A percentile compares a stretch with the other conserved stretches of the same genome.
phyloP scores from a whole-genome alignment of 108 stramenopile genomes.

The Cyclotella kingstonii region DNA sequence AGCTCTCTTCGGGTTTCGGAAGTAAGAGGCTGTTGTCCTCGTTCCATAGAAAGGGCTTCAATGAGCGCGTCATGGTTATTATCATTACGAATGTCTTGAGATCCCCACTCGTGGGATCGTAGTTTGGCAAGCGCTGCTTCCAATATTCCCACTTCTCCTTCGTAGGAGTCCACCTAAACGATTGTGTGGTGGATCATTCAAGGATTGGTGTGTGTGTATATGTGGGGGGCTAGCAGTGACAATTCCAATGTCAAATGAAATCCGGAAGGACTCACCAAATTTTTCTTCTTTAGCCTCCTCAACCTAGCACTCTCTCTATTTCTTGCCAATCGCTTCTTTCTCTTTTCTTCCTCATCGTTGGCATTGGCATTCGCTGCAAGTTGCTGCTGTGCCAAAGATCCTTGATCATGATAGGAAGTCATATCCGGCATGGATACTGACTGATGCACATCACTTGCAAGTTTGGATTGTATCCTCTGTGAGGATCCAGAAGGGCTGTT shows the following conservation, averaged over 20 bases:
- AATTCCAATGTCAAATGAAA: slow-evolving; percentile 1
- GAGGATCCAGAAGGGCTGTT: background rate
- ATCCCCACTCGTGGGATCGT: slow-evolving; percentile 65
- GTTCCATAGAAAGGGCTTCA: slow-evolving; percentile 87
- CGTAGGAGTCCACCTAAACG: slow-evolving; percentile 71
- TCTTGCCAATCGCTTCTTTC: slow-evolving; percentile 80
- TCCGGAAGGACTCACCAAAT: slow-evolving; percentile 67
- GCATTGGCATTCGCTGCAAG: slow-evolving; percentile 32
- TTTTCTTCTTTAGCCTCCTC: slow-evolving; percentile 83
- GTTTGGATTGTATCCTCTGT: too few relatives aligned
- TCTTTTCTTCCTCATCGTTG: slow-evolving; percentile 83
- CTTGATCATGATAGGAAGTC: slow-evolving; percentile 50
- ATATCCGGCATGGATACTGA: slow-evolving; percentile 76
- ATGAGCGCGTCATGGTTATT: slow-evolving; percentile 61
- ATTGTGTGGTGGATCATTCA: too few relatives aligned
- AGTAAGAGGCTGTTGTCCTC: slow-evolving; percentile 74
- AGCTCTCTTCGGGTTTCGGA: slow-evolving; percentile 59
- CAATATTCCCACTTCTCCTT: slow-evolving; percentile 84
- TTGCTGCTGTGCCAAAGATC: too few relatives aligned
- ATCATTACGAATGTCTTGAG: slow-evolving; percentile 16
- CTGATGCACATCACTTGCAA: slow-evolving; percentile 31
- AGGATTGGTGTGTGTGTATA: slow-evolving; percentile 5
- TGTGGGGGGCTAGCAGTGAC: too few relatives aligned
- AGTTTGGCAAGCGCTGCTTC: slow-evolving; percentile 77
- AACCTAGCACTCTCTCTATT: slow-evolving; percentile 82